These are phyloP conservation scores for Rhododendron ferrugineum DNA, from an alignment of 148 eudicot genomes.

Conservation along the genomic window DNA sequence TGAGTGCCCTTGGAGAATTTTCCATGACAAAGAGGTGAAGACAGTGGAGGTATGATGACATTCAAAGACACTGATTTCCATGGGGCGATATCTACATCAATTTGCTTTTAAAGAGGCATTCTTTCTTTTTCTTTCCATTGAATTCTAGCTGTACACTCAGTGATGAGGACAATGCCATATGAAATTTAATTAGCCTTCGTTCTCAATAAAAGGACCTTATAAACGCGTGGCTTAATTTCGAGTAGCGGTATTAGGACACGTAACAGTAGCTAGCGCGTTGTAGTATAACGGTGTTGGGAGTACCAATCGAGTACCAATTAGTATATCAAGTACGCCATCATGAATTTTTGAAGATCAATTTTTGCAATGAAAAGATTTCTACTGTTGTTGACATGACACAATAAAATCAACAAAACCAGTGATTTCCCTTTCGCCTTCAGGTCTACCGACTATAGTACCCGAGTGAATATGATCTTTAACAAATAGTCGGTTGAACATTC, in stretches of 20 bases:
- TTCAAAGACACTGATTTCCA: neutral
- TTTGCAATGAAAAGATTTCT: neutral
- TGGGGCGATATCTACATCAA: neutral
- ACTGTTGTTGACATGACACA: too few relatives aligned
- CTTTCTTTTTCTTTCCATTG: neutral
- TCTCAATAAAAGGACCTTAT: neutral
- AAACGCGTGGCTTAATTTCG: neutral
- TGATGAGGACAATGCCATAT: neutral
- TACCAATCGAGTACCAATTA: neutral
- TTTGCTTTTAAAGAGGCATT: slow-evolving; percentile 3
- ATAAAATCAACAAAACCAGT: neutral
- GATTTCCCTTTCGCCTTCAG: neutral
- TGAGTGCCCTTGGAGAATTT: neutral
- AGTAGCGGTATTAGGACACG: neutral
- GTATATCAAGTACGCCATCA: neutral
- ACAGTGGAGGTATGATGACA: neutral
- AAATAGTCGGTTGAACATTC: neutral
- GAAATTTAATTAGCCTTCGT: neutral
- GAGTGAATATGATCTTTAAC: neutral
- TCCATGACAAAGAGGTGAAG: slow-evolving; percentile 1
- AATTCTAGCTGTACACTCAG: neutral
- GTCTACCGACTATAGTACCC: neutral
- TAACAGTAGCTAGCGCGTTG: too few relatives aligned
- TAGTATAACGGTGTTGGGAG: neutral
- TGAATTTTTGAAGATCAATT: neutral